Base-by-base conservation (phyloP, 371 early-diverging fungal genomes). In the Haplosporangium sp. region DNA sequence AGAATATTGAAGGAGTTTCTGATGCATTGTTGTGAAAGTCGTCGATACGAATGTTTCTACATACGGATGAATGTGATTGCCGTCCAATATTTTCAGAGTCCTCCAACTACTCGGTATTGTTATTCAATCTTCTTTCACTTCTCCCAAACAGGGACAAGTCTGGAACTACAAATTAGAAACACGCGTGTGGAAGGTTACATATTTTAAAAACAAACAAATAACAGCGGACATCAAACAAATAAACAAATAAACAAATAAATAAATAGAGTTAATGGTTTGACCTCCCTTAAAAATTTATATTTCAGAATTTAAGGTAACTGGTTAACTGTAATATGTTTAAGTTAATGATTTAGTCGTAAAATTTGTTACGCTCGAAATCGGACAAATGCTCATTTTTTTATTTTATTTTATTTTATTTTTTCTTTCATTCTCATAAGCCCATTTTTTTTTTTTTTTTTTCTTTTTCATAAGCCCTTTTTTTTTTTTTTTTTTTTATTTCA, bases 141-240 rank as follows among this genome's bases (percentile, higher is more conserved):
- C 27, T 48, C 27, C 44, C 53, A 44, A 56, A 56, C 39, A 38
- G 19, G 58, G 38, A 59, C 9, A n/a, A 59, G 59, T 59, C 59
- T 15, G 39, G 58, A 58, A 27, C 20, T 55, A 34, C 27, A 27
- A 27, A 17, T 52, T 5, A 17, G 27, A 57, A 57, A 57, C 57
- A 48, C 17, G 63, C 39, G 50, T 39, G 52, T 37, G 52, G 57
- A 53, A 44, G 34, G 27, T 37, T 48, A 5, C 44, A 48, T 34
- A n/a, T 20, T 67, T 7, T 38, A 20, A 4, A 11, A 57, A 35
- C 57, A 57, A 57, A 57, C 38, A 57, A 57, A 57, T 27, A 27
- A 27, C 27, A 27, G 27, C 27, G 27, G 27, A 27, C 27, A 27
- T 27, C 27, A 20, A 20, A 55, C 19, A n/a, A 55, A 35, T 10